Conservation (phyloP, 768 basidiomycete species). For the Phlebiopsis gigantea region DNA sequence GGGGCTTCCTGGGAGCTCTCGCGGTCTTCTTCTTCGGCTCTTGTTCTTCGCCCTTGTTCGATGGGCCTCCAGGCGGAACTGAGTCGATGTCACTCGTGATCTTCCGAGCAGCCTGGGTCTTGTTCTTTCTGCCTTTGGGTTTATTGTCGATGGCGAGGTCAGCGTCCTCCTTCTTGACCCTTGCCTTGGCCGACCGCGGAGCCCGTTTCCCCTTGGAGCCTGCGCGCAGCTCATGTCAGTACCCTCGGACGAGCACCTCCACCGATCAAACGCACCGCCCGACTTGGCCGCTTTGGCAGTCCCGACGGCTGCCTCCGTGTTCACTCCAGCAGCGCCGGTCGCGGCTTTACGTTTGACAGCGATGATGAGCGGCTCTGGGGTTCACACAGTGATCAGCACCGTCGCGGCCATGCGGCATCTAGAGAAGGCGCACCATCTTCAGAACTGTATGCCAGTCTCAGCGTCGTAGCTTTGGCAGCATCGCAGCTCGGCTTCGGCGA, state of each 20-base stretch:
- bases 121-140: neutral
- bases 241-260: neutral
- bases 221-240: neutral
- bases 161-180: neutral
- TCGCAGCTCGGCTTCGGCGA: neutral
- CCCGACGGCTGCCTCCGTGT: neutral
- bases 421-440: neutral
- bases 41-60: neutral
- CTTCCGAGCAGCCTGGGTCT: neutral
- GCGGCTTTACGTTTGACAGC: neutral
- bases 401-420: neutral
- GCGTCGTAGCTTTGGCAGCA: neutral
- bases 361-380: neutral
- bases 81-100: neutral
- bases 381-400: neutral
- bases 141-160: neutral
- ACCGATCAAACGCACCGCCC: neutral
- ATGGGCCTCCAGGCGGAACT: neutral
- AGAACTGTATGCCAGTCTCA: neutral
- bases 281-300: neutral
- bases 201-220: neutral
- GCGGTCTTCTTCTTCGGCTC: neutral
- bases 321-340: neutral
- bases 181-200: neutral
- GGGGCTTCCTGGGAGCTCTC: neutral